Conservation (phyloP, 352 stramenopile genomes). For the Globisporangium alternatum region DNA sequence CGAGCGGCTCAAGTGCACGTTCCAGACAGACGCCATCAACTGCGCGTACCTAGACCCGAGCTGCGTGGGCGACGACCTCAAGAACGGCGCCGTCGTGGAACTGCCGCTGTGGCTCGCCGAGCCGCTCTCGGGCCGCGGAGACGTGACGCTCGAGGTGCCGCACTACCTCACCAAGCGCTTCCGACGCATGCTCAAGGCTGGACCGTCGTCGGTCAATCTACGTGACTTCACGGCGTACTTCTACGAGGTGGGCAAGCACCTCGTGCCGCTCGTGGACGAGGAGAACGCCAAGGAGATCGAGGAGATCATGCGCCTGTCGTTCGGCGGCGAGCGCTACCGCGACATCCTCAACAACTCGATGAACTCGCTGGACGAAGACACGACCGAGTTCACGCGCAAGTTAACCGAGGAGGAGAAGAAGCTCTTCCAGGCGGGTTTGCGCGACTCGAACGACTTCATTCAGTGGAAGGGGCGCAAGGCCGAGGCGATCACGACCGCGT, state of each 20-base stretch:
- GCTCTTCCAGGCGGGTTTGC: constrained; percentile 59
- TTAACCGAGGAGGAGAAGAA: constrained; percentile 27
- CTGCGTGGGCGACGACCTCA: constrained; percentile 48
- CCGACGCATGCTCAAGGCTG: constrained; percentile 78
- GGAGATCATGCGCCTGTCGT: constrained; percentile 75
- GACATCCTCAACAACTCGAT: constrained; percentile 82
- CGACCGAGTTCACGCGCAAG: constrained; percentile 69
- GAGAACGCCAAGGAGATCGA: constrained; percentile 55
- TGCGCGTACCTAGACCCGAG: constrained; percentile 78
- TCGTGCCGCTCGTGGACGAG: constrained; percentile 53
- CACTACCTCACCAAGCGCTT: constrained; percentile 70
- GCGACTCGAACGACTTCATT: constrained; percentile 72
- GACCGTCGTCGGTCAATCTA: constrained; percentile 67
- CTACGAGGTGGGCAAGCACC: constrained; percentile 60
- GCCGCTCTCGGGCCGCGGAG: constrained; percentile 42
- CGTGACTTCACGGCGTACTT: constrained; percentile 75
- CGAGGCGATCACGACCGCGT: constrained; percentile 55
- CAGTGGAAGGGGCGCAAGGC: constrained; percentile 73
- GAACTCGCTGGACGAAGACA: constrained; percentile 82
- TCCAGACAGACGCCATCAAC: constrained; percentile 60
- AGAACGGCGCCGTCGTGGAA: constrained; percentile 48
- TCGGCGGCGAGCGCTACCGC: constrained; percentile 73
- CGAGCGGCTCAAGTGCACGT: constrained; percentile 77
- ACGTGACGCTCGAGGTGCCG: constrained; percentile 58
- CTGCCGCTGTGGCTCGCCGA: constrained; percentile 78